A percentile compares a stretch with the other conserved stretches of the same genome.
Conservation (phyloP, 225 moss, liverwort and hornwort species). For the Rhytidiadelphus loreus region DNA sequence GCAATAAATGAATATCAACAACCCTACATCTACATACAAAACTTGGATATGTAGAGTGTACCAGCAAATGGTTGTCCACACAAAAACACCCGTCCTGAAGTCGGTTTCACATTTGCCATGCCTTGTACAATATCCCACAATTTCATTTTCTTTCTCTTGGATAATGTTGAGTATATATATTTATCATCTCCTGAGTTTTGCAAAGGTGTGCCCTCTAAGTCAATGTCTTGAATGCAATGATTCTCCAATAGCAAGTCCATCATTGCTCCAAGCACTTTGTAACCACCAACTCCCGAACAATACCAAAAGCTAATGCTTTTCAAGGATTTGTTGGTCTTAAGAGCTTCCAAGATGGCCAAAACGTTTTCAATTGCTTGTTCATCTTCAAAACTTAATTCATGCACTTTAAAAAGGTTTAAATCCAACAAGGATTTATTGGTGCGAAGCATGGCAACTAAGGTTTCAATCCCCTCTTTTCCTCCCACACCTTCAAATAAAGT, state of each 20-base stretch:
- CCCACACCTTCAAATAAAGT: fast-evolving
- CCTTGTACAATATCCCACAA: not conserved
- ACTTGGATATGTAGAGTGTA: not conserved
- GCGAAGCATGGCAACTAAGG: not conserved
- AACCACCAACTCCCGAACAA: not conserved
- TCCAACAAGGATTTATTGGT: not conserved
- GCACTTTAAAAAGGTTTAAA: fast-evolving
- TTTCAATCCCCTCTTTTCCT: not conserved
- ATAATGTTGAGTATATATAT: not conserved
- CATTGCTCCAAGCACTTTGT: not conserved
- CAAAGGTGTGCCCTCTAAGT: fast-evolving
- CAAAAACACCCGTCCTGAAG: not conserved
- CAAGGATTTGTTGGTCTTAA: not conserved
- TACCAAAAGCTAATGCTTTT: fast-evolving
- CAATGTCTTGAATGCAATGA: not conserved
- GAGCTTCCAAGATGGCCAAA: not conserved
- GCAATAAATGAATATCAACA: not conserved
- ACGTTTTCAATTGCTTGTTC: too few species aligned
- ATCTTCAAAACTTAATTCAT: fast-evolving
- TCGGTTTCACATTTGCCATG: not conserved
- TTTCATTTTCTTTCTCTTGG: not conserved
- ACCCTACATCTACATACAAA: not conserved
- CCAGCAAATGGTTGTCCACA: not conserved
- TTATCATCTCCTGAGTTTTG: fast-evolving
- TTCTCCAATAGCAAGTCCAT: not conserved